These are phyloP conservation scores for Jamesozyma rosinii DNA, from an alignment of 805 yeast genomes.

Conservation along the genomic window DNA sequence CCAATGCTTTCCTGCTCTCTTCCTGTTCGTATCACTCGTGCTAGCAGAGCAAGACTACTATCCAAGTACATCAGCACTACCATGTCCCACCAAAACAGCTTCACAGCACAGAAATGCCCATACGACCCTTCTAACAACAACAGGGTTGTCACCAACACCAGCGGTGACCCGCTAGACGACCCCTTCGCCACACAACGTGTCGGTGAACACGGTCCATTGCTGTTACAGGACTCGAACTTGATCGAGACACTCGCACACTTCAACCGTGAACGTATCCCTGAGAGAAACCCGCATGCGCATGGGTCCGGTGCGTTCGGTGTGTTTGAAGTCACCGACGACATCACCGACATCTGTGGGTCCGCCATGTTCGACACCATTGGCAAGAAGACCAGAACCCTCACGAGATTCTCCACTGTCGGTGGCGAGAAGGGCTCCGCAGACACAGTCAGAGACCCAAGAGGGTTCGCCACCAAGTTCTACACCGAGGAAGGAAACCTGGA, in stretches of 20 bases:
- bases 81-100: not conserved
- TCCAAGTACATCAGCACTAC: too few species aligned
- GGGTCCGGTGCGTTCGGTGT: slow-evolving; percentile 87
- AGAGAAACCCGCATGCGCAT: slow-evolving; percentile 87
- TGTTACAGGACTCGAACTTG: slow-evolving; percentile 73
- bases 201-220: slow-evolving; percentile 67
- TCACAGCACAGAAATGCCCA: not conserved
- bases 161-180: slow-evolving; percentile 69
- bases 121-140: not conserved
- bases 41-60: too few species aligned
- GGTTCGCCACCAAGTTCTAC: slow-evolving; percentile 57
- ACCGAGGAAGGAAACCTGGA: slow-evolving; percentile 62
- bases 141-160: slow-evolving; percentile 52
- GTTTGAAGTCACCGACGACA: slow-evolving; percentile 81
- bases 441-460: slow-evolving; percentile 61
- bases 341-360: slow-evolving; percentile 60
- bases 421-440: slow-evolving; percentile 63
- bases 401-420: slow-evolving; percentile 68
- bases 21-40: too few species aligned
- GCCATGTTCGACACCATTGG: slow-evolving; percentile 66
- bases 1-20: too few species aligned
- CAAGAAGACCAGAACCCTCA: slow-evolving; percentile 62
- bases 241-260: slow-evolving; percentile 79
- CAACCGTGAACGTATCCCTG: slow-evolving; percentile 84
- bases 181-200: slow-evolving; percentile 70